phyloP scores from a whole-genome alignment of 2,329 filamentous ascomycete genomes.

The Fonsecaea monophora region DNA sequence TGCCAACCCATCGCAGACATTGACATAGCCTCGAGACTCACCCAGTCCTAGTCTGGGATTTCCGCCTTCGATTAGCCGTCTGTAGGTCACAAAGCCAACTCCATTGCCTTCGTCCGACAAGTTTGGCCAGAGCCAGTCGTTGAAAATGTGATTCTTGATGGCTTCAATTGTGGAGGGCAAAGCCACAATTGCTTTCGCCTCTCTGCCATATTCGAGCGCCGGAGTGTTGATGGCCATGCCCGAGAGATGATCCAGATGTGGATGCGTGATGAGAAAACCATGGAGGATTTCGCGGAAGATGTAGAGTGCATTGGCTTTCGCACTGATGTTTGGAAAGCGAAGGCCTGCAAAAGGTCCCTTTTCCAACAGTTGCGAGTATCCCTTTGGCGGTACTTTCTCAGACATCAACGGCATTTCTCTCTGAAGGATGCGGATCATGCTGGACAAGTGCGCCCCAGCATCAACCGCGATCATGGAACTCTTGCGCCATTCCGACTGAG shows the following conservation, averaged over 20 bases:
- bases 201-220: slow-evolving; percentile 75
- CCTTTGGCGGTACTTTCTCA: slow-evolving; percentile 40
- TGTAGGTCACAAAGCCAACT: slow-evolving; percentile 88
- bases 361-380: slow-evolving; percentile 43
- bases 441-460: slow-evolving; percentile 85
- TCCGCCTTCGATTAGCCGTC: slow-evolving; percentile 85
- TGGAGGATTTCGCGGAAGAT: slow-evolving; percentile 81
- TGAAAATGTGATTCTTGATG: slow-evolving; percentile 94
- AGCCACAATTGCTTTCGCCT: slow-evolving; percentile 83
- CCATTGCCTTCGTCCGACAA: slow-evolving; percentile 95
- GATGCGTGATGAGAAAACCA: slow-evolving; percentile 90
- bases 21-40: slow-evolving; percentile 80
- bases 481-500: slow-evolving; percentile 77
- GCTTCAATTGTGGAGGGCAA: slow-evolving; percentile 88
- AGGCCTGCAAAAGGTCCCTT: slow-evolving; percentile 82
- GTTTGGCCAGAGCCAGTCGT: slow-evolving; percentile 98
- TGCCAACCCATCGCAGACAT: slow-evolving; percentile 86
- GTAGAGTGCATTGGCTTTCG: slow-evolving; percentile 79
- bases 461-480: slow-evolving; percentile 91
- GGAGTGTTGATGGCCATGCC: slow-evolving; percentile 95
- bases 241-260: slow-evolving; percentile 93
- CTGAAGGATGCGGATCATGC: slow-evolving; percentile 81
- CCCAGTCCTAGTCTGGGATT: slow-evolving; percentile 83
- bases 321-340: slow-evolving; percentile 68
- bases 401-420: slow-evolving; percentile 52